These are phyloP conservation scores for Neofusicoccum laricinum DNA, from an alignment of 2,329 filamentous ascomycete species.

Conservation along the genomic window DNA sequence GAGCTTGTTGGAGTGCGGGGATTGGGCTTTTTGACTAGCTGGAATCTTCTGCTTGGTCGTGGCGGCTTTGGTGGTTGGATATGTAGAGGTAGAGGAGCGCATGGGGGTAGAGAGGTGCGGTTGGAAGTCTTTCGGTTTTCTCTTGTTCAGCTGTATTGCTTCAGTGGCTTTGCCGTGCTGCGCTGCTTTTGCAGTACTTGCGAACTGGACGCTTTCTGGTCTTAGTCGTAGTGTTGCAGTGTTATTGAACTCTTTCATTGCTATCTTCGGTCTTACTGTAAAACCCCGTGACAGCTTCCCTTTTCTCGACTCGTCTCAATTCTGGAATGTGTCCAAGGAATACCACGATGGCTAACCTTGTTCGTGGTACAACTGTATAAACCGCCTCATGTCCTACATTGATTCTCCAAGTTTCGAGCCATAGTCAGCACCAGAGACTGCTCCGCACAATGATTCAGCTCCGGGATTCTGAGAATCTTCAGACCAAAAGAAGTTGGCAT, in stretches of 20 bases:
- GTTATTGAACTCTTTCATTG: neutral
- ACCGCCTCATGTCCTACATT: too few relatives aligned
- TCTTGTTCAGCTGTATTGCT: neutral
- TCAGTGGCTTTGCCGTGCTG: neutral
- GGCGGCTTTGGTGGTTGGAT: neutral
- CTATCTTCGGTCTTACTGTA: neutral
- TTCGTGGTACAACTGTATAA: too few relatives aligned
- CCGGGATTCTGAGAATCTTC: too few relatives aligned
- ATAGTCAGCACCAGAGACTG: too few relatives aligned
- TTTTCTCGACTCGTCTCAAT: too few relatives aligned
- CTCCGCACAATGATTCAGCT: too few relatives aligned
- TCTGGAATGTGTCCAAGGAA: too few relatives aligned
- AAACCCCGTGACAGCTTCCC: too few relatives aligned
- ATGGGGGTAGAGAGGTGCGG: neutral
- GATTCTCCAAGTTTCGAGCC: too few relatives aligned
- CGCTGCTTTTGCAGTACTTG: neutral
- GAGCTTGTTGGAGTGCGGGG: constrained; percentile 43
- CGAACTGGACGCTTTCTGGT: neutral
- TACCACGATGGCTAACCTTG: too few relatives aligned
- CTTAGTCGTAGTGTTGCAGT: neutral
- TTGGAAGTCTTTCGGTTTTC: neutral
- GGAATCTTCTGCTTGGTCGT: neutral
- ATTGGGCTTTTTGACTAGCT: constrained; percentile 18
- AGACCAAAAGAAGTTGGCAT: too few relatives aligned
- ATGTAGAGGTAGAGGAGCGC: neutral